These are phyloP conservation scores for Phaffomyces opuntiae DNA, from an alignment of 805 yeast species.

Conservation along the genomic window DNA sequence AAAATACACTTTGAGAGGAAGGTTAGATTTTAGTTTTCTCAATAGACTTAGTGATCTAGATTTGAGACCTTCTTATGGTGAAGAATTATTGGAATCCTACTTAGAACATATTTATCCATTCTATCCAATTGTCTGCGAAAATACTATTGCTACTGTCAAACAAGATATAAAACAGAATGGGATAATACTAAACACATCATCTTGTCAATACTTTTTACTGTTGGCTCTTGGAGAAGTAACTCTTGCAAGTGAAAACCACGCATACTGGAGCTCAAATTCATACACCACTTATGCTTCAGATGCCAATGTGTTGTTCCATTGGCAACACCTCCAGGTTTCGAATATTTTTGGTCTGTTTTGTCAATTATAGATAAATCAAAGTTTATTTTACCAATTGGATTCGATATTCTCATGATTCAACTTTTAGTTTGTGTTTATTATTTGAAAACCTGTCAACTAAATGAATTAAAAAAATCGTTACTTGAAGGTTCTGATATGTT, in stretches of 20 bases:
- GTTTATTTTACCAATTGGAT: neutral
- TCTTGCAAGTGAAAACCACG: neutral
- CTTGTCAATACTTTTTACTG: constrained; percentile 1
- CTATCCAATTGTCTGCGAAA: constrained; percentile 3
- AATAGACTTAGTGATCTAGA: neutral
- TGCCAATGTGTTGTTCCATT: neutral
- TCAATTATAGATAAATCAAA: constrained; percentile 1
- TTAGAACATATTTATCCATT: constrained; percentile 4
- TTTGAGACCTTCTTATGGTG: neutral
- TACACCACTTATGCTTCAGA: neutral
- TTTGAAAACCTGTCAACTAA: constrained; percentile 1
- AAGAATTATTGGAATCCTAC: constrained; percentile 1
- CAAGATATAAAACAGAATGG: neutral
- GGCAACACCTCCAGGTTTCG: constrained; percentile 1
- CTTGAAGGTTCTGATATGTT: constrained; percentile 4
- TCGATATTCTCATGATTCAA: constrained; percentile 1
- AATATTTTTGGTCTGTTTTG: constrained; percentile 4
- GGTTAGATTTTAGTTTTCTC: neutral
- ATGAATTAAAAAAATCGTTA: neutral
- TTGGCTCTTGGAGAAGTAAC: constrained; percentile 5
- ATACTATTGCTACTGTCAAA: neutral
- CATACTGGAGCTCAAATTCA: constrained; percentile 3
- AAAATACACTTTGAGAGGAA: neutral
- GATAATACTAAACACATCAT: neutral
- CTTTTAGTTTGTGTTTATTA: constrained; percentile 1